Evolutionary conservation across 176 grass and related monocot genomes (phyloP), one percentile per base, ranked within the genome.

Genomic region (Musa itinerans): DNA sequence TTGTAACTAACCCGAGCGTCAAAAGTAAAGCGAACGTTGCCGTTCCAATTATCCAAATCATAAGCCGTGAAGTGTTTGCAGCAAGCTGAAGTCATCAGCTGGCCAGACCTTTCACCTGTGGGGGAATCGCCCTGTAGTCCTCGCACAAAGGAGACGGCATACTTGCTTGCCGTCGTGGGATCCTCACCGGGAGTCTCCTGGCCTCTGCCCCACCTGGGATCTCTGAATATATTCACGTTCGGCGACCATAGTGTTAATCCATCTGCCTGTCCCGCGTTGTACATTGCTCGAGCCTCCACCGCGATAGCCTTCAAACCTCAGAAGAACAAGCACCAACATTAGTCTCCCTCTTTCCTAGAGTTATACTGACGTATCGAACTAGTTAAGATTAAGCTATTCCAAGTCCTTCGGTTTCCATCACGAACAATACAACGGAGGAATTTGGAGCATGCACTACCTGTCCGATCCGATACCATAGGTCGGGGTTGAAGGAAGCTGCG

Each of bases 61-160:
- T 97, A 97, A 11, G 93, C 90, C 29, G 93, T 93, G 79, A 90
- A 97, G 85, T 97, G 93, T 80, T 97, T 97, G 87, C 93, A 97
- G 86, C 93, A 97, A 75, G 93, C 93, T 59, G 93, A 97, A 59
- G 93, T 87, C 83, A 90, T 92, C 13, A 97, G 93, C 71, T 82
- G 68, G 3, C 78, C 55, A 64, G 83, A 23, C 50, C 81, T 81
- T 75, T 75, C 22, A 10, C 94, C 94, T 68, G 79, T 17, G 49
- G 83, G 43, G 54, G 1, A 69, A 81, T 97, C 92, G n/a, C 94
- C 94, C 86, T 97, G 94, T 57, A 97, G 51, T 68, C 94, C 94
- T 49, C 90, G 82, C 54, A 97, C 90, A 85, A 88, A 97, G 4
- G 86, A 80, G 80, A 85, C 88, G 12, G 94, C 94, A 75, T 97